Evolutionary conservation across 495 filamentous ascomycete species (phyloP), one percentile per base, ranked within the genome.

Genomic region (Ramalina peruviana): DNA sequence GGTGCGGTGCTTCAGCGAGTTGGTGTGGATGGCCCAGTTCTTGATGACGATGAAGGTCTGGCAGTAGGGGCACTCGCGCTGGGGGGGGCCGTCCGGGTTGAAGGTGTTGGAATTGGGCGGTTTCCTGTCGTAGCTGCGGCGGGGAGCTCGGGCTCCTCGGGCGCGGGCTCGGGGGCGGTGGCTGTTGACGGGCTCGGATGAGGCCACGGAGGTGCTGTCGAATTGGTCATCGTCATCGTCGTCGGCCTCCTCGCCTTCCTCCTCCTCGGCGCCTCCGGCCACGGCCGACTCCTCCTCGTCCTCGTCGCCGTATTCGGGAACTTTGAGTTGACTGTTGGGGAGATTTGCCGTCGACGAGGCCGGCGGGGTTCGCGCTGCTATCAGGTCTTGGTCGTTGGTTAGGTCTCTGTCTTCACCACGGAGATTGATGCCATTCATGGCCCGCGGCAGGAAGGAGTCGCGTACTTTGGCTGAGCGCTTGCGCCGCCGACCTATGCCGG

Each of bases 1-100:
- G 45, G 16, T 48, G 16, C 37, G 30, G 30, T 48, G 45, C 13
- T 26, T 37, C 3, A 36, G 33, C 19, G 45, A 36, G 33, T 48
- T 48, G 45, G 37, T 48, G 37, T 48, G 45, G 11, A 48, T 36
- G 26, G 26, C 45, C 45, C 45, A 48, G 13, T 48, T 48, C n/a
- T 37, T 36, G 26, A 15, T 6, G 6, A 36, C 37, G 26, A 48
- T 36, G n/a, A 17, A 21, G 20, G 20, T 48, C 26, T 36, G n/a
- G 30, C 45, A 48, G n/a, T 3, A 36, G 19, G 30, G 21, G 30
- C 45, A 48, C 16, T 19, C 19, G 5, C 45, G 45, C 45, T 33
- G 30, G 9, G 30, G 30, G 5, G 30, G 30, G 30, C 30, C 30
- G 30, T 33, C 30, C 30, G 30, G 30, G 9, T 33, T 33, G 30